phyloP scores from a whole-genome alignment of 148 eudicot species.

The Suaeda aralocaspica region DNA sequence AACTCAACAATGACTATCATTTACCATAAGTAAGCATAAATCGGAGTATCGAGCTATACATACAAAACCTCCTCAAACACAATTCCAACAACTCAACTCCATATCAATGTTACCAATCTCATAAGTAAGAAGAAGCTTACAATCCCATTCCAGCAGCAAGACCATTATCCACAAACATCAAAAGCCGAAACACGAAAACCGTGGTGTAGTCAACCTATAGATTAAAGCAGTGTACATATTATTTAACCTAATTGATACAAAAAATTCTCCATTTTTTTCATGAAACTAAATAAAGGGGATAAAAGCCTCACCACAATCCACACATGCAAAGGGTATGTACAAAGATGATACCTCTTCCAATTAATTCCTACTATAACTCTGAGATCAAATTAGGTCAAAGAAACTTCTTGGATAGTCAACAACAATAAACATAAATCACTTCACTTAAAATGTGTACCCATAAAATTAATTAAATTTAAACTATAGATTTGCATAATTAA shows the following conservation, averaged over 20 bases:
- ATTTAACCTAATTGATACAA: constrained; percentile 5
- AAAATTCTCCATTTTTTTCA: too few species aligned
- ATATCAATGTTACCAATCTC: too few species aligned
- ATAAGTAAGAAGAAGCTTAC: constrained; percentile 44
- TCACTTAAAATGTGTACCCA: neutral
- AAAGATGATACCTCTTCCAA: constrained; percentile 74
- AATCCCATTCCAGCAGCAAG: constrained; percentile 96
- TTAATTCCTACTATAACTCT: constrained; percentile 82
- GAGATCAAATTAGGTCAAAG: constrained; percentile 41
- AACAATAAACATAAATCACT: constrained; percentile 7
- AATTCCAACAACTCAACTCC: neutral
- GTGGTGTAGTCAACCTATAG: constrained; percentile 82
- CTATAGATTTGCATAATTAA: constrained; percentile 6
- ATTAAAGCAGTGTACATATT: neutral
- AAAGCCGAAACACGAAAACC: constrained; percentile 75
- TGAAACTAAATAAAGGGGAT: neutral
- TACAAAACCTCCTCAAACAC: neutral
- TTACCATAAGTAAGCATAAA: neutral
- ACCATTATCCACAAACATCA: constrained; percentile 96
- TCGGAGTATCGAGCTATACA: neutral
- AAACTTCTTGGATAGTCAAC: neutral
- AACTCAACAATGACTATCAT: too few species aligned
- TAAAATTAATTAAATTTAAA: neutral
- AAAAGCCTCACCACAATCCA: constrained; percentile 86
- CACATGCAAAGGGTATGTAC: constrained; percentile 77